A percentile compares a stretch with the other conserved stretches of the same genome.
Evolutionary conservation across 2,329 filamentous ascomycete species (phyloP).

Genomic region (Hymenoscyphus albidus): DNA sequence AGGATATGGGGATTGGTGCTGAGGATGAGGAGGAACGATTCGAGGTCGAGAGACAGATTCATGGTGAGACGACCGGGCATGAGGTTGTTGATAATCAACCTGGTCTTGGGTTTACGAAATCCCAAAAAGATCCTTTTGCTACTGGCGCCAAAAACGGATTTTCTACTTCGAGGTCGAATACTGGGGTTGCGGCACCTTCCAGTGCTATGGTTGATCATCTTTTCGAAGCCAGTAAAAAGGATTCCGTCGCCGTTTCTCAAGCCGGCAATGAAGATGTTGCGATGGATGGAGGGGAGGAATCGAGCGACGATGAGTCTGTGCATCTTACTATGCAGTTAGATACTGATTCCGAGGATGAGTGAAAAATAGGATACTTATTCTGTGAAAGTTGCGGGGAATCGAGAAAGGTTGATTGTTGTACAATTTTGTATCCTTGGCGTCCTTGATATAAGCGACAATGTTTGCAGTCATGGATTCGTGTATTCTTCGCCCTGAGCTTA

Average conservation of each 20-base stretch:
- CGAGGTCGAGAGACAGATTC: not conserved
- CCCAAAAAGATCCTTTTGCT: not conserved
- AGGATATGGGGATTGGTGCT: conserved; percentile 21
- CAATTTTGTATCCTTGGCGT: not conserved
- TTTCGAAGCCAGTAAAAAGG: not conserved
- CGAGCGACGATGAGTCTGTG: conserved; percentile 46
- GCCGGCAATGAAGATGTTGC: conserved; percentile 12
- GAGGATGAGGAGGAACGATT: conserved; percentile 7
- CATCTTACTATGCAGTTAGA: conserved; percentile 37
- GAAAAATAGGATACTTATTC: not conserved
- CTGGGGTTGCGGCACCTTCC: not conserved
- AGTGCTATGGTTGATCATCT: not conserved
- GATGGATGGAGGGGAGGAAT: conserved; percentile 32
- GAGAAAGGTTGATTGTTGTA: not conserved
- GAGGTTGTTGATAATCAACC: conserved; percentile 3
- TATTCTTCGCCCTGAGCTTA: too few relatives aligned
- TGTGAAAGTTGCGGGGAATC: not conserved
- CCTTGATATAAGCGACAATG: not conserved
- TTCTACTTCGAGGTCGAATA: not conserved
- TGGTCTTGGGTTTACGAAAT: not conserved
- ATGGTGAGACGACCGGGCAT: conserved; percentile 10
- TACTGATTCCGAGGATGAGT: conserved; percentile 25
- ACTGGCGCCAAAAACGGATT: not conserved
- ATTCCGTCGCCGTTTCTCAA: not conserved
- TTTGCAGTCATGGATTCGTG: too few relatives aligned